phyloP scores from a whole-genome alignment of 2,329 filamentous ascomycete genomes.

The Fusarium duplospermum region DNA sequence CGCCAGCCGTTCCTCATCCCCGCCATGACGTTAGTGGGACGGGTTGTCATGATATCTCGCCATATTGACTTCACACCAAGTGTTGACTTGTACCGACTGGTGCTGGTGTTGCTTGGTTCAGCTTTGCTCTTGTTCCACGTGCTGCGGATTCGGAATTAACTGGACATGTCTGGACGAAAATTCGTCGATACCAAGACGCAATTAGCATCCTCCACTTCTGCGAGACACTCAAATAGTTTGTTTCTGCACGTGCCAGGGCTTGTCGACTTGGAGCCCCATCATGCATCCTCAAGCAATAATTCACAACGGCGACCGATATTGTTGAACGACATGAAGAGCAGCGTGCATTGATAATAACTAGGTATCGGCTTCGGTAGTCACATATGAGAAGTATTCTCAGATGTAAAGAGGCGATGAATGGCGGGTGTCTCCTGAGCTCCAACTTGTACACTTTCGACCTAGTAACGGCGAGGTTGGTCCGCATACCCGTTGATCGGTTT shows the following conservation, averaged over 20 bases:
- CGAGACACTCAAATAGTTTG: neutral
- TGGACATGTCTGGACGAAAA: neutral
- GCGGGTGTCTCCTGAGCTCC: neutral
- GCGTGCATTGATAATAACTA: constrained; percentile 19
- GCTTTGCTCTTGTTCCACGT: neutral
- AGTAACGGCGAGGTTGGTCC: neutral
- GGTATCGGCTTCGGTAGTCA: neutral
- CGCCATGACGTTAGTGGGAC: neutral
- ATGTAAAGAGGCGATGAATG: neutral
- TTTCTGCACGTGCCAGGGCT: constrained; percentile 6
- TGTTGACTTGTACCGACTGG: neutral
- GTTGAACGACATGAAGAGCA: neutral
- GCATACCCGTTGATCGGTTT: neutral
- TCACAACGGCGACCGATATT: neutral
- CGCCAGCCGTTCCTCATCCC: neutral
- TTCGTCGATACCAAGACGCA: neutral
- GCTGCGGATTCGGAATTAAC: neutral
- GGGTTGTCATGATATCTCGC: neutral
- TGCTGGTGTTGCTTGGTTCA: neutral
- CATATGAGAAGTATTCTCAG: neutral
- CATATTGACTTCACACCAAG: neutral
- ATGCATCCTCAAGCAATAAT: neutral
- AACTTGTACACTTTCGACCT: neutral
- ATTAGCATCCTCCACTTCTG: neutral
- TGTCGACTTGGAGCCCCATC: neutral